Base-by-base conservation (phyloP, 2,329 filamentous ascomycete species). In the Fusarium chlamydosporum region DNA sequence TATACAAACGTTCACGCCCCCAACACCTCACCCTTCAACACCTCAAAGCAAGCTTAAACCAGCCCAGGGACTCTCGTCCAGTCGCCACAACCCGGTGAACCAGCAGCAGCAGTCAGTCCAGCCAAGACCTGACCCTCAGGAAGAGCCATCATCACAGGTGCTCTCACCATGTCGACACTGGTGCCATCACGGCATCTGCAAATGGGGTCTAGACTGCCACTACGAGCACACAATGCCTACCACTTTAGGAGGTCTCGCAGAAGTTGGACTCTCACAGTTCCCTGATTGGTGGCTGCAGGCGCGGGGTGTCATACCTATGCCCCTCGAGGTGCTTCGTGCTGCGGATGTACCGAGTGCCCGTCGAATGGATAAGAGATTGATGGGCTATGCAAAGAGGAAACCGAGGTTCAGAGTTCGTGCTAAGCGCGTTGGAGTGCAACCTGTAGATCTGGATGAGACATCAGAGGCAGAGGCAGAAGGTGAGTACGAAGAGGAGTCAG, bases 211-310 rank as follows among this genome's bases (percentile, higher is more conserved):
- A 8, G 65, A 74, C 10, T 87, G 85, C 74, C 77, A 78, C 6
- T 83, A 79, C 72, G 67, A 71, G 46, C 85, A 87, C 73, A 72
- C 71, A 60, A 85, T 87, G 84, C 85, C 85, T 5, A 71, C 70
- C 61, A 82, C 80, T 0, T 31, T 61, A 6, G 75, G 76, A 16
- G 82, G 79, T 2, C 79, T 86, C 8, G 71, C 69, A 10, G 76
- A 78, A 55, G 78, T 84, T 23, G 83, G 83, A 0, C 77, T 86
- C 11, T 50, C 38, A 10, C 75, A 77, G 61, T 76, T 79, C 50
- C 84, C 85, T 2, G 62, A 62, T 2, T 86, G 85, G 84, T 86
- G 76, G 74, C 67, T 72, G 5, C 62, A 72, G 33, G 54, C 70
- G 5, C 52, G 59, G n/a, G 68, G 68, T 11, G 35, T 60, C 55